Base-by-base conservation (phyloP, 352 stramenopile species). In the Phytopythium montanum region DNA sequence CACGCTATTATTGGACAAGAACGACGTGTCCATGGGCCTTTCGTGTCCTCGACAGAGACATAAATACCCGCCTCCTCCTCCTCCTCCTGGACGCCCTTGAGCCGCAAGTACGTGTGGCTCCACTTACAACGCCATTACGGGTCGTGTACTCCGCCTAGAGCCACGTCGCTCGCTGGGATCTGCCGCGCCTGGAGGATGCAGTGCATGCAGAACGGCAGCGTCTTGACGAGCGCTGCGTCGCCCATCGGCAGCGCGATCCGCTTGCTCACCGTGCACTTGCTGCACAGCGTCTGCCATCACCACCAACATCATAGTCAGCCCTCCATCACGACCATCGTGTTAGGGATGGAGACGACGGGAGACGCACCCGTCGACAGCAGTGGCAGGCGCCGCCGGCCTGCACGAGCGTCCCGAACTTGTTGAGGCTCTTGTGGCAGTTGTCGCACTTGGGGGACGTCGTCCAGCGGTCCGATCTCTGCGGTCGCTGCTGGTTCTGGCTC, bases 241-340 rank as follows among this genome's bases (percentile, higher is more conserved):
- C 68, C 69, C 13, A 75, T 69, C n/a, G 60, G 59, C 29, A 77
- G 58, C 26, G 60, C 69, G 46, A 81, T 75, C 49, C 73, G 77
- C 62, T 77, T 81, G 59, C 66, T 68, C 29, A 81, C 69, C 0
- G 68, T 75, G 53, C 72, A 81, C 46, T 73, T 77, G 38, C 69
- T 62, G 49, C 72, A 81, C 26, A 72, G 70, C 7, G 55, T 60
- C 55, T 60, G 33, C 8, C 41, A 18, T 19, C 53, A 28, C n/a
- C 14, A 36, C 5, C 23, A 38, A n/a, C 9, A 54, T 19, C 26
- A 26, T 19, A 23, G 49, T 41, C 13, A 36, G 26, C 28, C 19
- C 31, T 36, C 31, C 31, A 10, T 10, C 31, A 36, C 31, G 31
- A 36, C 31, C 31, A n/a, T 10, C 31, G 31, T 36, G 31, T 36